Evolutionary conservation across 257 asterid species (phyloP).

Genomic region (Solanum pinnatisectum): DNA sequence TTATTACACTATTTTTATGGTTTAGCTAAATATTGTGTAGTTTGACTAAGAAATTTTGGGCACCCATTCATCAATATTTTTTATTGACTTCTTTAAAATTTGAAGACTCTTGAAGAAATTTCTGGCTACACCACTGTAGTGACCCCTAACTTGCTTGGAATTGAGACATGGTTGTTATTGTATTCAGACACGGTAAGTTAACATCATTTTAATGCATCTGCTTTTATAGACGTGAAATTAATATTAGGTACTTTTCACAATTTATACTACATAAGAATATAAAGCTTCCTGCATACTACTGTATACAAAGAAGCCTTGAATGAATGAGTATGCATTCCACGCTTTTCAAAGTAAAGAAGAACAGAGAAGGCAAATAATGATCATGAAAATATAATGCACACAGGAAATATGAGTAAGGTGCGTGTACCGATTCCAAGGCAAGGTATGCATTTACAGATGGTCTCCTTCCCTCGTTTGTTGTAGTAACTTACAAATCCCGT

Average conservation of each 20-base stretch:
- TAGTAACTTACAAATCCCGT: slow-evolving; percentile 74
- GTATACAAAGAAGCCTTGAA: background rate
- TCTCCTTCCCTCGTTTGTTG: slow-evolving; percentile 75
- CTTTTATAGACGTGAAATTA: background rate
- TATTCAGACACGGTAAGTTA: background rate
- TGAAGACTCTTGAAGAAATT: background rate
- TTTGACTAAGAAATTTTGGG: background rate
- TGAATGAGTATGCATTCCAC: background rate
- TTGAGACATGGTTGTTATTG: background rate
- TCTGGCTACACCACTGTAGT: background rate
- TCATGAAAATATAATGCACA: background rate
- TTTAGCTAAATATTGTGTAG: background rate
- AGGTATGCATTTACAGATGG: slow-evolving; percentile 91
- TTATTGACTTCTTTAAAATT: background rate
- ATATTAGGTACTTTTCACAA: background rate
- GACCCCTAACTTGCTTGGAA: background rate
- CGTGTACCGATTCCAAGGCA: slow-evolving; percentile 77
- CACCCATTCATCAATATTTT: background rate
- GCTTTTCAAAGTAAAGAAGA: background rate
- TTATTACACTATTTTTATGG: background rate
- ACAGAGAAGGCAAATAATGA: background rate
- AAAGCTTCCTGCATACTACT: background rate
- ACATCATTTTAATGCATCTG: background rate
- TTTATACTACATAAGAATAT: background rate
- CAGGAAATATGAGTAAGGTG: background rate